Conservation (phyloP, 1,139 yeast species). For the Scheffersomyces titani region DNA sequence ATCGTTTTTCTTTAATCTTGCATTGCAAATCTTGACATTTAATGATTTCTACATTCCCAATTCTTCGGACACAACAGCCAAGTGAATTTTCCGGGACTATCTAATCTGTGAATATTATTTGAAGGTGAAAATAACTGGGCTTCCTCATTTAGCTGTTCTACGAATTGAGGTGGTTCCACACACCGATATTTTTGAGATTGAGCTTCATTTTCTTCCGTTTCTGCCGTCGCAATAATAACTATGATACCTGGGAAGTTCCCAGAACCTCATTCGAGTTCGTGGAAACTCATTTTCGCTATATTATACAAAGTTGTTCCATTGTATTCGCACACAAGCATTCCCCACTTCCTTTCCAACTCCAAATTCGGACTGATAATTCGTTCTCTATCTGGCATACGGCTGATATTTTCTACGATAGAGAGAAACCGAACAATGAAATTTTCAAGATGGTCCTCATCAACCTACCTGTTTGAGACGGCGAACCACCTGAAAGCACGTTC, state of each 20-base stretch:
- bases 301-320: no score
- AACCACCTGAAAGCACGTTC: not conserved
- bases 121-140: not conserved
- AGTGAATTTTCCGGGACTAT: no score
- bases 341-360: no score
- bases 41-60: not conserved
- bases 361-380: not conserved
- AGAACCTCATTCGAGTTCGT: not conserved
- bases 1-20: not conserved
- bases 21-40: not conserved
- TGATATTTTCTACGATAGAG: not conserved
- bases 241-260: not conserved
- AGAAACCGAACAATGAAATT: not conserved
- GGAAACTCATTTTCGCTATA: not conserved
- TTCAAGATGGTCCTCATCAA: not conserved
- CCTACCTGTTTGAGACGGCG: not conserved
- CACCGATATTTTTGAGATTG: not conserved
- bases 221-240: not conserved
- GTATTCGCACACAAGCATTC: no score
- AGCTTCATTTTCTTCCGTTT: not conserved
- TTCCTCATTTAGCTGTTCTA: not conserved
- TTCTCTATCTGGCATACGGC: not conserved
- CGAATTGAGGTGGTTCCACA: not conserved
- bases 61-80: not conserved
- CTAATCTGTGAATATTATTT: not conserved